Evolutionary conservation across 805 yeast genomes (phyloP), one percentile per base, ranked within the genome.

Genomic region (Clavispora asparagi): DNA sequence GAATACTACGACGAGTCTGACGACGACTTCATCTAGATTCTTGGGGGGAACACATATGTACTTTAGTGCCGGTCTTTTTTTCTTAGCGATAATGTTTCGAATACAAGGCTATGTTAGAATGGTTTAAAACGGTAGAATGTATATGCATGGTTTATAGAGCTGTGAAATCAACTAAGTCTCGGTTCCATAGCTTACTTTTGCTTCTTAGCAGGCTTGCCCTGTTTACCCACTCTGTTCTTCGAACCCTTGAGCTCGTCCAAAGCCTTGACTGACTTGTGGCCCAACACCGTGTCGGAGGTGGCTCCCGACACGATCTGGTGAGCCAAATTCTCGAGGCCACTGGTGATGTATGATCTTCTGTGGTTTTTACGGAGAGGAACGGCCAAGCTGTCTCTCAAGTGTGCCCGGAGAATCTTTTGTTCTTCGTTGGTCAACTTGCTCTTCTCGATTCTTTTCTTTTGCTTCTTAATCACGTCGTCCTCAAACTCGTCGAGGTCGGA

Each of bases 1-100:
- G 95, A 88, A 67, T 86, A 83, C 65, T 90, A 82, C 68, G 90
- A 82, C 67, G 86, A 83, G 53, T 85, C 81, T 60, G 77, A 76
- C 59, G 56, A 51, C 42, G 63, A 66, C 54, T 67, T 65, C 69
- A 65, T 65, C 58, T 65, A 63, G 44, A 44, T 45, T 16, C 32
- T 23, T 27, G 41, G 33, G 41, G 26, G 33, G 16, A 38, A 26
- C 17, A 28, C 14, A 39, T 39, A 33, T 37, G 39, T 37, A 37
- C 11, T 37, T 37, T 37, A 37, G 39, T 37, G 37, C 37, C 25
- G 37, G 37, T 33, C 37, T 33, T 32, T 32, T 32, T 14, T 23
- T n/a, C n/a, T n/a, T n/a, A n/a, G n/a, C n/a, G 8, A 7, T 14
- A 19, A 3, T 19, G 32, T 17, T 16, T 4, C 9, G 37, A 33